Evolutionary conservation across 495 filamentous ascomycete genomes (phyloP), one percentile per base, ranked within the genome.

Genomic region (Penicillium goetzii): DNA sequence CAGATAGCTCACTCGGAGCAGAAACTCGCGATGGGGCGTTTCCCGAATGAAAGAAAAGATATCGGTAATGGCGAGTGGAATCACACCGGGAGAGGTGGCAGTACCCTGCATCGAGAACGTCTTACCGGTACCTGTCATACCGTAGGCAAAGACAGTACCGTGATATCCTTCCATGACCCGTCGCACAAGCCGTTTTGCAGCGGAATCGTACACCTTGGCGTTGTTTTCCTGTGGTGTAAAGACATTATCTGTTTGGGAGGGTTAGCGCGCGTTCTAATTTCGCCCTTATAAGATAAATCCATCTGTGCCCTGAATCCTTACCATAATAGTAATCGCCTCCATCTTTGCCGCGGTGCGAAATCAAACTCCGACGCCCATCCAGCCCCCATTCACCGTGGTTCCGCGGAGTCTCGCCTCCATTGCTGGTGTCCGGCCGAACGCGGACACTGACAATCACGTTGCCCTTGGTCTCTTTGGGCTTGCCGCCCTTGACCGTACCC

Each of bases 21-120:
- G 80, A 67, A 98, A 99, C 69, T 99, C 95, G 60, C 96, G 83
- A 55, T 92, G 90, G 0, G 95, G 96, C 9, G 94, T 99, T 78
- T 99, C 95, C 47, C 95, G 88, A 69, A 99, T 99, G 76, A 94
- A 99, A 0, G 96, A 97, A 75, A 99, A 99, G 34, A 99, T 99
- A 70, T 99, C 95, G 53, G 93, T 97, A 68, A 99, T 97, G 57
- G 95, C 95, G 25, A 99, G 82, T 11, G 95, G 95, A 53, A 99
- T 99, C 33, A 99, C 95, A 74, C 95, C 95, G 3, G 95, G 95
- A n/a, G 90, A 96, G 5, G 90, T 92, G 53, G 95, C 93, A 26
- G 95, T 99, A 61, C 95, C 95, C 76, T 99, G 95, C 95, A 99
- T 99, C 50, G 93, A 97, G 68, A 97, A 99, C 11, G 95, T 99